Percentiles rank a stretch among this genome's conserved stretches.
Conservation (phyloP, 1,284 basidiomycete genomes). For the Ceratobasidium papillatum region DNA sequence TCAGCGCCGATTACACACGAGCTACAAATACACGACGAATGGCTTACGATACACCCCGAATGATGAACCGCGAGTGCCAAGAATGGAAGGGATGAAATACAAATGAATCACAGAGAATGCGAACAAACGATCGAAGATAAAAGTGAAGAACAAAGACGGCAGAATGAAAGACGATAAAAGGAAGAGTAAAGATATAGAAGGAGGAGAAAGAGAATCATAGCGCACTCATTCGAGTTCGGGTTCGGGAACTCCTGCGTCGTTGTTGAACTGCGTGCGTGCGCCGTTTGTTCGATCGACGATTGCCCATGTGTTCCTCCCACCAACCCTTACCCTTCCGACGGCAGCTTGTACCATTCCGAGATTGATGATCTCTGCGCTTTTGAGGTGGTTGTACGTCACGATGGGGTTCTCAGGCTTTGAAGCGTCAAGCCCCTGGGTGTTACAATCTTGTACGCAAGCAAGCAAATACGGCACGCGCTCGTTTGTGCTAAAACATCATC, state of each 20-base stretch:
- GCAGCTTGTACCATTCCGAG: neutral
- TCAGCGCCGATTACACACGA: too few relatives aligned
- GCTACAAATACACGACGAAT: too few relatives aligned
- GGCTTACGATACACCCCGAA: too few relatives aligned
- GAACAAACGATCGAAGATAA: too few relatives aligned
- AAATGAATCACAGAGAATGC: too few relatives aligned
- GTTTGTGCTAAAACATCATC: neutral
- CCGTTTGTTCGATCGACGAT: slow-evolving; percentile 12
- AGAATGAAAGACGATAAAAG: too few relatives aligned
- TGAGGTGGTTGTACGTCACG: slow-evolving; percentile 2
- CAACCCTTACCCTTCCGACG: slow-evolving; percentile 1
- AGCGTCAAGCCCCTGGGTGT: neutral
- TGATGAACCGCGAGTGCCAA: too few relatives aligned
- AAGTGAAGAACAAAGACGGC: too few relatives aligned
- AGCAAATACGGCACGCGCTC: neutral
- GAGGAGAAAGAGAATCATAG: too few relatives aligned
- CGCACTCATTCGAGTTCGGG: too few relatives aligned
- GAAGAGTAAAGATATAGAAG: too few relatives aligned
- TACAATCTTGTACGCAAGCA: neutral
- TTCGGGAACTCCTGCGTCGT: neutral
- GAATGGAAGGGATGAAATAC: too few relatives aligned
- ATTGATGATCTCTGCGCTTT: neutral
- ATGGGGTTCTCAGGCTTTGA: slow-evolving; percentile 3
- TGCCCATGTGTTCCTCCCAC: slow-evolving; percentile 16
- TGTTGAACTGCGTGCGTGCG: slow-evolving; percentile 21